Evolutionary conservation across 176 grass and related monocot genomes (phyloP).

Genomic region (Sorghum bicolor): Sorghum_bicolor_NCBIv3 NC_012878.2:52407001-52407500

Average conservation of each 20-base stretch:
- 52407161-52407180: background rate
- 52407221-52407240: background rate
- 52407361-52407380: no score
- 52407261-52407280: no score
- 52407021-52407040: background rate
- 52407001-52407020: background rate
- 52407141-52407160: background rate
- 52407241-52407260: no score
- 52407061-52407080: background rate
- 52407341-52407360: no score
- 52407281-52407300: no score
- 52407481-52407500: background rate
- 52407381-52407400: background rate
- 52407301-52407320: no score
- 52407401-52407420: background rate
- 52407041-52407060: background rate
- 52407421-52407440: background rate
- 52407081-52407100: background rate
- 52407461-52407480: background rate
- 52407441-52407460: background rate
- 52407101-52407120: background rate
- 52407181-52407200: background rate
- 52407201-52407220: background rate
- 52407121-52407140: background rate
- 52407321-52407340: background rate